Evolutionary conservation across 768 basidiomycete genomes (phyloP), one percentile per base, ranked within the genome.

Genomic region (Baorangia bicolor): DNA sequence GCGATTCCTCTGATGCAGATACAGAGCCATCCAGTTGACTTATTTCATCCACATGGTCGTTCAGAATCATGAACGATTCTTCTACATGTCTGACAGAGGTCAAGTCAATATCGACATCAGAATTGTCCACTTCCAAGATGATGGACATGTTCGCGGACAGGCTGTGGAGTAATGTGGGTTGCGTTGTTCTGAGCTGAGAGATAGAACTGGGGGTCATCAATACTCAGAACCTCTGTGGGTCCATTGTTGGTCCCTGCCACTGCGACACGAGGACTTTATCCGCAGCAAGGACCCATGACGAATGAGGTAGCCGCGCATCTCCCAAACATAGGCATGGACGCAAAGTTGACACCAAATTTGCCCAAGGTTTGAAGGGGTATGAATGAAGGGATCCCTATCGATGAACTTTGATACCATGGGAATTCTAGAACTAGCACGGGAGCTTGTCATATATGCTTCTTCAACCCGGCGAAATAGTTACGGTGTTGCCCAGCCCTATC

Each of bases 351-450:
- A 57, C 66, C 57, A 50, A 49, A 35, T 60, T 51, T 28, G 41
- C 49, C 44, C 20, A 58, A 31, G 18, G 41, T 37, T 28, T 4
- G n/a, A 30, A 31, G 54, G 38, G 27, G 27, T 33, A n/a, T 35
- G 34, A 25, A 23, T 5, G 34, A 54, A 50, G 14, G 18, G 9
- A 4, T 28, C 50, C 18, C 20, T 51, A 55, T 57, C 46, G 41
- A 56, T 54, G 52, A 61, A 67, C 59, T 62, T 55, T 58, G 65
- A 66, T 67, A 58, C 23, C 47, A 53, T 46, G 30, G 21, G 54
- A 57, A 49, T 30, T 40, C 46, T 27, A 25, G 21, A 38, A 37
- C 3, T 18, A 53, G 35, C 10, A 16, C 16, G 25, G 13, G 27
- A 31, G 9, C 43, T 45, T 31, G 28, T 14, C 35, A 21, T 20